Evolutionary conservation across 495 filamentous ascomycete genomes (phyloP), one percentile per base, ranked within the genome.

Genomic region (Elasticomyces elasticus): DNA sequence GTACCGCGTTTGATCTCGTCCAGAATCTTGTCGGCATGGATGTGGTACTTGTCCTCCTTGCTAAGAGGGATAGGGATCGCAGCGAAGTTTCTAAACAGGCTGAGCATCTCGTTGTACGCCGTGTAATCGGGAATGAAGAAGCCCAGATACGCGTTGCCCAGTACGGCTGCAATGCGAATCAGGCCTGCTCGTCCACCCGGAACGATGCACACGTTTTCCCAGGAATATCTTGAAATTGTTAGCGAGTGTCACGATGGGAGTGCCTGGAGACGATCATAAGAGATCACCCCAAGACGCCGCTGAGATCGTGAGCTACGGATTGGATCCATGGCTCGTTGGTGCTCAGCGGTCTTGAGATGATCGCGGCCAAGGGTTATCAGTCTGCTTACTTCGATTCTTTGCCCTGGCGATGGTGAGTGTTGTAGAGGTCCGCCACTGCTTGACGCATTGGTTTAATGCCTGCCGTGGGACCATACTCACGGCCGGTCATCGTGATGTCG

Each of bases 191-290:
- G 77, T 24, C 91, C 91, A 68, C 91, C 91, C 37, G 91, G 91
- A 3, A 97, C 91, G 64, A 97, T 94, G 69, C 86, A 89, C n/a
- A 96, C 91, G 70, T 97, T 96, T 72, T 96, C 91, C 84, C 88
- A 95, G n/a, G 85, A 89, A 66, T n/a, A n/a, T n/a, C n/a, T n/a
- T n/a, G n/a, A n/a, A n/a, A n/a, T n/a, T n/a, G n/a, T n/a, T n/a
- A n/a, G n/a, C n/a, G n/a, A n/a, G n/a, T n/a, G n/a, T n/a, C n/a
- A n/a, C n/a, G n/a, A n/a, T n/a, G n/a, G n/a, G n/a, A n/a, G n/a
- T n/a, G n/a, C n/a, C n/a, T n/a, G n/a, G n/a, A n/a, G n/a, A n/a
- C n/a, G n/a, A n/a, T n/a, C n/a, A n/a, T n/a, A n/a, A n/a, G n/a
- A n/a, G n/a, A n/a, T n/a, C n/a, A n/a, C n/a, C n/a, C n/a, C n/a